Evolutionary conservation across 2,329 filamentous ascomycete species (phyloP).

Genomic region (Bipolaris bicolor): DNA sequence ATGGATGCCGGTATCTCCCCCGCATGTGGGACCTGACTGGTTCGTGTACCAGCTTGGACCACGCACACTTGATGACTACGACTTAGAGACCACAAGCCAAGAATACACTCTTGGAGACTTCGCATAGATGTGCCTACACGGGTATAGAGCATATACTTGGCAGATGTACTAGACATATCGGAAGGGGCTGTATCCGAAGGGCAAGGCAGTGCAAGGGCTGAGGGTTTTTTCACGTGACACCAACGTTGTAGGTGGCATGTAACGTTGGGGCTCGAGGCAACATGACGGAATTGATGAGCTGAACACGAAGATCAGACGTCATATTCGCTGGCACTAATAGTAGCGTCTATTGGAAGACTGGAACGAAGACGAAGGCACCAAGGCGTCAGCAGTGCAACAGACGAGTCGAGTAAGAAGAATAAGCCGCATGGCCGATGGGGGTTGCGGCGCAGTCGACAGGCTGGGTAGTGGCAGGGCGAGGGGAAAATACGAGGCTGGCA

Average conservation of each 20-base stretch:
- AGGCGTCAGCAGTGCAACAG: conserved; percentile 3
- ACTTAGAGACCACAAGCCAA: too few relatives aligned
- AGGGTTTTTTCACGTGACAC: too few relatives aligned
- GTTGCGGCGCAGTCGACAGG: conserved; percentile 17
- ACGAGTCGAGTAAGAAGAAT: conserved; percentile 4
- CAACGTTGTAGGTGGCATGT: too few relatives aligned
- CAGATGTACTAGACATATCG: too few relatives aligned
- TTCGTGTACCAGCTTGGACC: neutral
- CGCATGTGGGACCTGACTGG: neutral
- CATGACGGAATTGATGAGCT: neutral
- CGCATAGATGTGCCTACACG: too few relatives aligned
- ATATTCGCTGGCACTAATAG: neutral
- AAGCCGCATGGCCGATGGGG: conserved; percentile 3
- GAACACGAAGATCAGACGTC: neutral
- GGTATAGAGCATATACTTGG: too few relatives aligned
- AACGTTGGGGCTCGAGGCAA: too few relatives aligned
- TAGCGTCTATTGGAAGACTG: neutral
- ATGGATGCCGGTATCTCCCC: neutral
- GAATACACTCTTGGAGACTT: too few relatives aligned
- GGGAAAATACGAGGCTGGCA: conserved; percentile 13
- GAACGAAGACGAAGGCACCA: neutral
- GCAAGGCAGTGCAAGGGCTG: too few relatives aligned
- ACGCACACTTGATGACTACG: too few relatives aligned
- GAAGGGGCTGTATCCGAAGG: too few relatives aligned
- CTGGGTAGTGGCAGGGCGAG: neutral